Base-by-base conservation (phyloP, 2,329 filamentous ascomycete genomes). In the Acrocalymma vagum region DNA sequence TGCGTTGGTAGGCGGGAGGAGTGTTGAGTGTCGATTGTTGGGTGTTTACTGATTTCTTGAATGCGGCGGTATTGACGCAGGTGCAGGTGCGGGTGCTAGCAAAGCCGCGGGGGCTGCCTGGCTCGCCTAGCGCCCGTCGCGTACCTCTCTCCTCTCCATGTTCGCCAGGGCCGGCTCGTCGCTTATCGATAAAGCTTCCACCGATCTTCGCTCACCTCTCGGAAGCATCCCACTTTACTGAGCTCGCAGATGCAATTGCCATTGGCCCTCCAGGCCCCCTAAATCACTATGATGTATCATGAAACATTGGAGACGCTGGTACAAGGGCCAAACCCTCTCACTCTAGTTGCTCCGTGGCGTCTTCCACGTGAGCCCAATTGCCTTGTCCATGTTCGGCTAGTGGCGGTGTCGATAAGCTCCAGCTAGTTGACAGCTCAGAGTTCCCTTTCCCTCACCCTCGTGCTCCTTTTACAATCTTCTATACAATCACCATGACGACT, bases 401-500 rank as follows among this genome's bases (percentile, higher is more conserved):
- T 51, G 53, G 55, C 56, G 42, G 44, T 41, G 45, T 60, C 57
- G 52, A 61, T 45, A 58, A 52, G 45, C 53, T 50, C 48, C 46
- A 43, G 47, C 48, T 53, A 47, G 45, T 45, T 49, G 47, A 48
- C 55, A 51, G 31, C 38, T 45, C 46, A 49, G 33, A 39, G 36
- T 16, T 43, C 38, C 24, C 29, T 33, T 29, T 34, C 40, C 36
- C 44, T 40, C 33, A 21, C 33, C 41, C 39, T 45, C 28, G 34
- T 20, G 17, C 15, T 18, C 28, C 28, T 29, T 23, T 29, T 29
- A 26, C 22, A 34, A 33, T 30, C 30, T 23, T 42, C 33, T 27
- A 21, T 9, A 18, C n/a, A 15, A 26, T 26, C 51, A 63, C 34
- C 6, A 72, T 72, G 70, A 72, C 70, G 14, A 72, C 69, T 13